Base-by-base conservation (phyloP, 768 basidiomycete genomes). In the Pleurotus giganteus region DNA sequence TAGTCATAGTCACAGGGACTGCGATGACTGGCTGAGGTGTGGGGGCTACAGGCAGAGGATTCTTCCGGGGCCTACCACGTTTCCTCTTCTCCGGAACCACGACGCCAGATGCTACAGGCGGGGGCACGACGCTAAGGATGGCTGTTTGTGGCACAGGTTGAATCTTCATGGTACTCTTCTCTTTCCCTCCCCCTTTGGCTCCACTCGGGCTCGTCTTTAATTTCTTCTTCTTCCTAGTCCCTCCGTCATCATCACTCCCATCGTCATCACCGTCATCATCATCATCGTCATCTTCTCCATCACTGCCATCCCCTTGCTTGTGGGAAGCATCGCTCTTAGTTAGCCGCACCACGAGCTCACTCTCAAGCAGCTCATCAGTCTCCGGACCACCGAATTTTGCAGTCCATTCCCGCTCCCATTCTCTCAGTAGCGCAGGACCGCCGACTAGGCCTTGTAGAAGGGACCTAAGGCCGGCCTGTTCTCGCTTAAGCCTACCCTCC, bases 11-110 rank as follows among this genome's bases (percentile, higher is more conserved):
- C 12, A n/a, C 23, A 4, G 36, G 12, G 9, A 56, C 58, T 4
- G 66, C 60, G 3, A 69, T 51, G 12, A 68, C 61, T 0, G 69
- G 54, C 9, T 75, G 61, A 37, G 71, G 66, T n/a, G 79, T 69
- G 24, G 49, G 27, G 19, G 2, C 26, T 23, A 39, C 19, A 15
- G 78, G 74, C 0, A 81, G 73, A 9, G 80, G 74, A 43, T 84
- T 77, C 72, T 93, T 93, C 61, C 89, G 80, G 13, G 91, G 91
- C 27, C 91, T 72, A 12, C 91, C 91, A 6, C 91, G 80, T 73
- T 94, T 94, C 61, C 90, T 78, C 74, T 91, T 93, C 73, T 90
- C 88, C 0, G 83, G 81, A 0, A 77, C 71, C 13, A 69, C 64
- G 46, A 68, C 12, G 31, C 31, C 31, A 23, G 29, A 17, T 13